These are phyloP conservation scores for Colletotrichum tamarilloi DNA, from an alignment of 2,329 filamentous ascomycete species.

Conservation along the genomic window DNA sequence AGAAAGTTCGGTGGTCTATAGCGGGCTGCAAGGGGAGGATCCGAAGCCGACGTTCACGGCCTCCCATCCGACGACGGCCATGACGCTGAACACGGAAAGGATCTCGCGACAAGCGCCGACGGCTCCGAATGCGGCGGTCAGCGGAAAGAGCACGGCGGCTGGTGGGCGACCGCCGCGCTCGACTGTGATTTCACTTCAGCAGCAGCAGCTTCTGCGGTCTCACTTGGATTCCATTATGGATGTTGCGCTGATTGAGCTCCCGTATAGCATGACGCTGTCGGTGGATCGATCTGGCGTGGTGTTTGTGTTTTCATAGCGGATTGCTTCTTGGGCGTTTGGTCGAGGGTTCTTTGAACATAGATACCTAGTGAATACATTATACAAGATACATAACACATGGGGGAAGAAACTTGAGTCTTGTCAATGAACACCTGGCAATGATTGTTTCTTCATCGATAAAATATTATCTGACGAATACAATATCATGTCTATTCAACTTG, in stretches of 20 bases:
- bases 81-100: constrained; percentile 76
- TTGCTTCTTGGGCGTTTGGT: constrained; percentile 5
- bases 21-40: constrained; percentile 78
- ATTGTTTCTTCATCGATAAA: no score
- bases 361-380: constrained; percentile 28
- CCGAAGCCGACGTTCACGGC: constrained; percentile 78
- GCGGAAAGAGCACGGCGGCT: constrained; percentile 43
- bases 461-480: no score
- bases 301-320: constrained; percentile 72
- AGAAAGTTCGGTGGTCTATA: constrained; percentile 83
- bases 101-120: constrained; percentile 53
- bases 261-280: constrained; percentile 93
- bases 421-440: neutral
- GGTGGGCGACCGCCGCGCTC: constrained; percentile 70
- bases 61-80: constrained; percentile 69
- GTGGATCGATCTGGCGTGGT: constrained; percentile 90
- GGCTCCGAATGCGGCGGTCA: constrained; percentile 42
- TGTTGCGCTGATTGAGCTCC: constrained; percentile 86
- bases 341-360: neutral
- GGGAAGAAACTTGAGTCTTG: neutral
- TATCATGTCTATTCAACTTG: no score
- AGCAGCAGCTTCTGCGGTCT: constrained; percentile 85
- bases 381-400: neutral
- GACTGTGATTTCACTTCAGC: constrained; percentile 88
- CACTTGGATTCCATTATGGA: constrained; percentile 92